Evolutionary conservation across 768 basidiomycete genomes (phyloP), one percentile per base, ranked within the genome.

Genomic region (Daedaleopsis sinensis): DNA sequence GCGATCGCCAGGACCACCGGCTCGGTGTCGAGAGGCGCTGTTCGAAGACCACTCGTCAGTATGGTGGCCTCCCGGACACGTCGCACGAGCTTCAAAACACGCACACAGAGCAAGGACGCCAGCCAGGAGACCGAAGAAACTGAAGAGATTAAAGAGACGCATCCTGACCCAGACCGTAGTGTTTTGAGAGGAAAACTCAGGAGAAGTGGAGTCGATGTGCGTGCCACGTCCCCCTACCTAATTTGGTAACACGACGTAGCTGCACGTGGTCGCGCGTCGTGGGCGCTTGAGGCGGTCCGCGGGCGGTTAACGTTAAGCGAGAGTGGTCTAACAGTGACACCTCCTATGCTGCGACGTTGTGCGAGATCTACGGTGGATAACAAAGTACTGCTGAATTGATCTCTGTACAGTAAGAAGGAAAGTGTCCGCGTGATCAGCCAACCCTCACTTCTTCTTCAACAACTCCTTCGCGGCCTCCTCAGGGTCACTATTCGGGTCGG

Each of bases 401-500:
- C 55, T 32, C 24, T 50, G 51, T 47, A n/a, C 24, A 52, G 21
- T 35, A 39, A n/a, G n/a, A n/a, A n/a, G n/a, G n/a, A n/a, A n/a
- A n/a, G n/a, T n/a, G n/a, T n/a, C n/a, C n/a, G n/a, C n/a, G n/a
- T n/a, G n/a, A 42, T 18, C 39, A 42, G 5, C 39, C 32, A 11
- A 39, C 24, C 27, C 21, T 50, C 39, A 68, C 74, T 64, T 82
- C 73, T 83, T 86, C 70, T 84, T 89, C 64, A 90, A 73, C 49
- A 91, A 70, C 64, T 88, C 88, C 65, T 84, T 85, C 4, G 88
- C 90, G 51, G 87, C 77, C 60, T 91, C 90, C 52, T 91, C 90
- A 11, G 78, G 79, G 70, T 91, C 89, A 11, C 76, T 79, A n/a
- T 83, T 78, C 59, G 80, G 80, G 73, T 93, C 91, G 0, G 87